Evolutionary conservation across 345 rosid species (phyloP).

Genomic region (Eucalyptus viminalis): DNA sequence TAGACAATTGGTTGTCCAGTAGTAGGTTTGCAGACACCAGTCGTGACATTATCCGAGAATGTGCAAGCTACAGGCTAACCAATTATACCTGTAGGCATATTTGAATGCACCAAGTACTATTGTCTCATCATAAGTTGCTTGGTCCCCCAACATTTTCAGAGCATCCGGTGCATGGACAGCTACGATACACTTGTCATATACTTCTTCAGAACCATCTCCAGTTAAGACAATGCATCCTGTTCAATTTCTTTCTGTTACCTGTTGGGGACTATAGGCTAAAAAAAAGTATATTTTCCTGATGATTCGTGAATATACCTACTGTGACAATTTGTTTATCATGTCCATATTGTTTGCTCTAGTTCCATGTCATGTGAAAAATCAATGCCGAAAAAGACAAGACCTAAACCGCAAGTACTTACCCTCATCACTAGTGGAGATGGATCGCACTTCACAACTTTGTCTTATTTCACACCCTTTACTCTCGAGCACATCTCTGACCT

Average conservation of each 20-base stretch:
- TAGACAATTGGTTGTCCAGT: background rate
- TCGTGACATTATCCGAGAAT: background rate
- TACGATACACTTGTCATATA: slow-evolving; percentile 33
- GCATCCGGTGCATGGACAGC: slow-evolving; percentile 81
- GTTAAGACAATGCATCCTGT: slow-evolving; percentile 37
- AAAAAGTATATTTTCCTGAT: background rate
- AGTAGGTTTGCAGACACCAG: background rate
- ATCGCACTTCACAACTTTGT: slow-evolving; percentile 37
- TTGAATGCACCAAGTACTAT: slow-evolving; percentile 83
- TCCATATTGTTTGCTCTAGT: background rate
- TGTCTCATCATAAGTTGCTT: slow-evolving; percentile 60
- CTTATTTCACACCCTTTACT: slow-evolving; percentile 50
- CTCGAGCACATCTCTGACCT: slow-evolving; percentile 64
- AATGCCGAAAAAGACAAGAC: background rate
- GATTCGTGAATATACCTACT: background rate
- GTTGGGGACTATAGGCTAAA: background rate
- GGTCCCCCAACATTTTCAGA: slow-evolving; percentile 39
- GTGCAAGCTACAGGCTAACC: background rate
- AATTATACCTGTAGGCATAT: slow-evolving; percentile 56
- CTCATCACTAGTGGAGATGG: slow-evolving; percentile 22
- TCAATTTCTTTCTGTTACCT: background rate
- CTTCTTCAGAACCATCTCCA: slow-evolving; percentile 38
- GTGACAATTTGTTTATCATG: background rate
- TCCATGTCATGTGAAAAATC: background rate
- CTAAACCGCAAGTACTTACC: slow-evolving; percentile 9